Percentiles rank a stretch among this genome's conserved stretches.
phyloP scores from a whole-genome alignment of 1,139 yeast species.

The Candida sp. region DNA sequence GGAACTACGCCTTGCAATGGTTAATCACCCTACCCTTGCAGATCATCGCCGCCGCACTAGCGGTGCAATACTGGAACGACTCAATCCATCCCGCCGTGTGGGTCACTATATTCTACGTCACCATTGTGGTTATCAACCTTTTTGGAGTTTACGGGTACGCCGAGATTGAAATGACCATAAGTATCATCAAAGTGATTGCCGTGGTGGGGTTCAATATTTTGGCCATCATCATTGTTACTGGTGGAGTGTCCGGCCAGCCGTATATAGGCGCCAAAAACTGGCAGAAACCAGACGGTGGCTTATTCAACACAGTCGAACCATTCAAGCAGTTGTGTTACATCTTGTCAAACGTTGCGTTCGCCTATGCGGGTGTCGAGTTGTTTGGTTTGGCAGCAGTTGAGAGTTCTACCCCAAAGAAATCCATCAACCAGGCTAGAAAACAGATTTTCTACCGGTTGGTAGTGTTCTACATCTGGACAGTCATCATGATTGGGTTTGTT shows the following conservation, averaged over 20 bases:
- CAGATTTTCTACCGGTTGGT: slow-evolving; percentile 40
- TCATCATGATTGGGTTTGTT: slow-evolving; percentile 34
- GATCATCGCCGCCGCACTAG: slow-evolving; percentile 42
- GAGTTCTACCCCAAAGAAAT: slow-evolving; percentile 34
- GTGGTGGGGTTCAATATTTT: slow-evolving; percentile 36
- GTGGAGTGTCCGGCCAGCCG: slow-evolving; percentile 34
- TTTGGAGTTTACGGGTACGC: slow-evolving; percentile 42
- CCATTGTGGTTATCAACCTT: slow-evolving; percentile 31
- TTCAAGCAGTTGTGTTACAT: slow-evolving; percentile 28
- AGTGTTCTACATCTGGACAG: slow-evolving; percentile 32
- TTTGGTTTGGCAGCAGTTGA: slow-evolving; percentile 42
- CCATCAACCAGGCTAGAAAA: slow-evolving; percentile 38
- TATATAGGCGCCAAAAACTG: slow-evolving; percentile 37
- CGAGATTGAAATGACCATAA: slow-evolving; percentile 35
- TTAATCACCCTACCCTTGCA: slow-evolving; percentile 41
- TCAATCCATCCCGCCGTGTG: slow-evolving; percentile 32
- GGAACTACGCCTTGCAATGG: slow-evolving; percentile 49
- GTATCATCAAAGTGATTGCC: slow-evolving; percentile 34
- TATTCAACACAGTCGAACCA: slow-evolving; percentile 30
- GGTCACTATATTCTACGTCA: slow-evolving; percentile 34
- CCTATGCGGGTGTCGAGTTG: slow-evolving; percentile 32
- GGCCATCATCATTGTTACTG: slow-evolving; percentile 32
- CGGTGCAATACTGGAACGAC: slow-evolving; percentile 33
- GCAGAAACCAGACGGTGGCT: slow-evolving; percentile 35
- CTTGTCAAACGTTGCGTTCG: slow-evolving; percentile 27